Base-by-base conservation (phyloP, 2,329 filamentous ascomycete species). In the Lojkania enalia region DNA sequence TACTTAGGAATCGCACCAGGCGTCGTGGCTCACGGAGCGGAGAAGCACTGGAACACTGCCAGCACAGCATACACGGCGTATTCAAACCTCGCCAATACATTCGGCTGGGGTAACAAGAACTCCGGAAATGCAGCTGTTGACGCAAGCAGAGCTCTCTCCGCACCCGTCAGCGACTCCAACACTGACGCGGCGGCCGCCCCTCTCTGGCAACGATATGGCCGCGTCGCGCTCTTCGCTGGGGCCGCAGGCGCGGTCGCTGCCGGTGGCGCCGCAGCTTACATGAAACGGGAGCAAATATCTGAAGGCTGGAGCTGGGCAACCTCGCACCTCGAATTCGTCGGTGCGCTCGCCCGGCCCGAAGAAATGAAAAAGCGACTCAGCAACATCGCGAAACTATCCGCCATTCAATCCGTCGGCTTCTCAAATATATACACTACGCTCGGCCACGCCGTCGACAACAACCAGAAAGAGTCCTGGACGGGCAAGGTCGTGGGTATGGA, bases 321-420 rank as follows among this genome's bases (percentile, higher is more conserved):
- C 13, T 94, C 88, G 25, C 94, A 99, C 70, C 82, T 99, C 19
- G 88, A 94, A 68, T 99, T 97, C 61, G 88, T 97, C 1, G 90
- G 90, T 2, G 95, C 90, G 61, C 79, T 99, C 5, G 87, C 88
- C 36, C 84, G 88, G n/a, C 84, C 83, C 3, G 87, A 91, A 58
- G 90, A 96, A 63, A 75, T 97, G 53, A 84, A 85, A 56, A 81
- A 83, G 61, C 83, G 94, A 21, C 78, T 96, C 7, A 73, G 77
- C n/a, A 79, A 75, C 48, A 77, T 96, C 66, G 77, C 81, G n/a
- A 76, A 78, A 46, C 73, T 91, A 15, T 78, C 83, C 23, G 68
- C 75, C 35, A 82, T 87, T 46, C 78, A 88, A 12, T 78, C 77
- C 11, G 78, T 96, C 12, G 87, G 88, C 2, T 95, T 91, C 64